Evolutionary conservation across 495 filamentous ascomycete genomes (phyloP).

Genomic region (Bacidia rubella): DNA sequence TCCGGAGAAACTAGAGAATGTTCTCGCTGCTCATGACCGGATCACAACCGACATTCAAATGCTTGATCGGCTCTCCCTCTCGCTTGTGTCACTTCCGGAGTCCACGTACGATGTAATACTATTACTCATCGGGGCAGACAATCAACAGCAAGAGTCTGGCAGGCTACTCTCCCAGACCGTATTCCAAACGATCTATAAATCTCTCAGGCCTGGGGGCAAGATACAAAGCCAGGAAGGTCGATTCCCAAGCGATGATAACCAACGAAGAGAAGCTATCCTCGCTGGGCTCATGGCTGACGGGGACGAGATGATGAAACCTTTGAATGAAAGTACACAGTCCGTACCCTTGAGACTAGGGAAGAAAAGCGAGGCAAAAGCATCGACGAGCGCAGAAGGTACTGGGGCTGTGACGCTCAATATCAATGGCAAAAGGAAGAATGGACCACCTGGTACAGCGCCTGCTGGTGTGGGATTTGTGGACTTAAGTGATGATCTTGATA

Average conservation of each 20-base stretch:
- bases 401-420: slow-evolving; percentile 24
- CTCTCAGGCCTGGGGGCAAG: slow-evolving; percentile 58
- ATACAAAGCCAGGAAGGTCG: slow-evolving; percentile 55
- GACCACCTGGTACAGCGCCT: slow-evolving; percentile 22
- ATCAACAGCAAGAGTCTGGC: slow-evolving; percentile 44
- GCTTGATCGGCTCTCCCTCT: slow-evolving; percentile 84
- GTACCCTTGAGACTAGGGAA: slow-evolving; percentile 60
- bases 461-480: slow-evolving; percentile 61
- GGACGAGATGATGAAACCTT: slow-evolving; percentile 56
- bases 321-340: slow-evolving; percentile 45
- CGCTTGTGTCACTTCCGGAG: slow-evolving; percentile 63
- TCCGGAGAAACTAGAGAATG: slow-evolving; percentile 42
- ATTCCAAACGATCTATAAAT: slow-evolving; percentile 48
- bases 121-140: slow-evolving; percentile 65
- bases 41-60: slow-evolving; percentile 80
- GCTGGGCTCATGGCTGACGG: slow-evolving; percentile 58
- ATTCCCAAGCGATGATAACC: slow-evolving; percentile 34
- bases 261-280: slow-evolving; percentile 59
- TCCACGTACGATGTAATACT: slow-evolving; percentile 73
- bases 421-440: slow-evolving; percentile 35
- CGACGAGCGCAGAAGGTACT: slow-evolving; percentile 18
- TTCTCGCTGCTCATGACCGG: slow-evolving; percentile 54
- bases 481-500: slow-evolving; percentile 52
- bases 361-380: slow-evolving; percentile 27
- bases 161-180: slow-evolving; percentile 52